A percentile compares a stretch with the other conserved stretches of the same genome.
Conservation (phyloP, 1,284 basidiomycete species). For the Apiotrichum gamsii region DNA sequence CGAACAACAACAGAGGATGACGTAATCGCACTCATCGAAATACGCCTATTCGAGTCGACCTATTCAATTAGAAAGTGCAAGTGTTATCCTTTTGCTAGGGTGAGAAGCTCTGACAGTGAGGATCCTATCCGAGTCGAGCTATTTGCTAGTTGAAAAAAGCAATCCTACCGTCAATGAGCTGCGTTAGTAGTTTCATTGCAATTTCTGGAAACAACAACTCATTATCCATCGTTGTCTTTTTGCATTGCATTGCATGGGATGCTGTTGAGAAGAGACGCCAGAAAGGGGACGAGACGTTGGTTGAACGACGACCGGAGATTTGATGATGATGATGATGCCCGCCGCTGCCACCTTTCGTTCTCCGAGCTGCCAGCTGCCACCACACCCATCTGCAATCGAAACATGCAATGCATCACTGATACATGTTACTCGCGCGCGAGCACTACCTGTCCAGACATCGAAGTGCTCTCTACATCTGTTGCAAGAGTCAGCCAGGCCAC, state of each 20-base stretch:
- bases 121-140: conserved; percentile 5
- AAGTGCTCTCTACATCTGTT: conserved; percentile 4
- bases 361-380: too few relatives aligned
- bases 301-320: too few relatives aligned
- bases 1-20: too few relatives aligned
- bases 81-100: conserved; percentile 6
- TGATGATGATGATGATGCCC: too few relatives aligned
- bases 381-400: background rate
- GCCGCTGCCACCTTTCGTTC: too few relatives aligned
- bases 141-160: conserved; percentile 8
- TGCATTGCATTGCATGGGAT: conserved; percentile 1
- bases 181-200: background rate
- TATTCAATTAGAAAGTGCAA: too few relatives aligned
- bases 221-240: background rate
- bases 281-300: too few relatives aligned
- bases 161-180: background rate
- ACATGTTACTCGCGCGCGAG: too few relatives aligned
- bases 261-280: too few relatives aligned
- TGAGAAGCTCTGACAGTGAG: conserved; percentile 5
- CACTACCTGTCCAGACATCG: background rate
- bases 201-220: conserved; percentile 2
- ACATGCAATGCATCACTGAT: conserved; percentile 1
- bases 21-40: too few relatives aligned
- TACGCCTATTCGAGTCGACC: too few relatives aligned
- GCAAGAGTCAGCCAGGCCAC: too few relatives aligned